A percentile compares a stretch with the other conserved stretches of the same genome.
phyloP scores from a whole-genome alignment of 1,139 yeast genomes.

The Lodderomyces orthopsilosis region DNA sequence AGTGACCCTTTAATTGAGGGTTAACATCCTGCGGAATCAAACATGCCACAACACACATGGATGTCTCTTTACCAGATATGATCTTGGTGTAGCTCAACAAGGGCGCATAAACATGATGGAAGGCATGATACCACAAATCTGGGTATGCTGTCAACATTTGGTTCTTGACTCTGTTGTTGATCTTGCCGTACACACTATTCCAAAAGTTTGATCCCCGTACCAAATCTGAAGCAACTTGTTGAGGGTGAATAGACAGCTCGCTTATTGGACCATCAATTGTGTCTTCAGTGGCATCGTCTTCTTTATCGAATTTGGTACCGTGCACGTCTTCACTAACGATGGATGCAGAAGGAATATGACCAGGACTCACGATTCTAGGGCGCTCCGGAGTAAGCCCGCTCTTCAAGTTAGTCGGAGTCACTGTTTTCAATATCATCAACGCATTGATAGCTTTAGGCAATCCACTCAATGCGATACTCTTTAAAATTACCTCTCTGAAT shows the following conservation, averaged over 20 bases:
- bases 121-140: conserved; percentile 74
- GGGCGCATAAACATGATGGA: conserved; percentile 75
- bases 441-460: conserved; percentile 84
- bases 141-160: conserved; percentile 79
- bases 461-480: conserved; percentile 76
- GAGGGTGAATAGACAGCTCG: conserved; percentile 27
- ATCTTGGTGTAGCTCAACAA: conserved; percentile 66
- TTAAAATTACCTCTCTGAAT: conserved; percentile 73
- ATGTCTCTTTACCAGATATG: conserved; percentile 66
- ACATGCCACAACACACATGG: conserved; percentile 73
- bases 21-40: conserved; percentile 93
- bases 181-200: conserved; percentile 73
- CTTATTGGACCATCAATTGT: conserved; percentile 47
- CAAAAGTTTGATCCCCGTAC: conserved; percentile 67
- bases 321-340: conserved; percentile 41
- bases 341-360: conserved; percentile 36
- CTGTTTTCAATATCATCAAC: conserved; percentile 59
- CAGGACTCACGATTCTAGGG: conserved; percentile 31
- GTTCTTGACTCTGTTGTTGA: conserved; percentile 60
- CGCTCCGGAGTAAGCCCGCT: conserved; percentile 32
- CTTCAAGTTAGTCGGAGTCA: conserved; percentile 54
- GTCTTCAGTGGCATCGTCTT: conserved; percentile 22
- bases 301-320: conserved; percentile 31
- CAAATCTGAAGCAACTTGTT: conserved; percentile 27
- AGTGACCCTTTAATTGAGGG: conserved; percentile 88